Evolutionary conservation across 257 asterid species (phyloP).

Genomic region (Coffea eugenioides): DNA sequence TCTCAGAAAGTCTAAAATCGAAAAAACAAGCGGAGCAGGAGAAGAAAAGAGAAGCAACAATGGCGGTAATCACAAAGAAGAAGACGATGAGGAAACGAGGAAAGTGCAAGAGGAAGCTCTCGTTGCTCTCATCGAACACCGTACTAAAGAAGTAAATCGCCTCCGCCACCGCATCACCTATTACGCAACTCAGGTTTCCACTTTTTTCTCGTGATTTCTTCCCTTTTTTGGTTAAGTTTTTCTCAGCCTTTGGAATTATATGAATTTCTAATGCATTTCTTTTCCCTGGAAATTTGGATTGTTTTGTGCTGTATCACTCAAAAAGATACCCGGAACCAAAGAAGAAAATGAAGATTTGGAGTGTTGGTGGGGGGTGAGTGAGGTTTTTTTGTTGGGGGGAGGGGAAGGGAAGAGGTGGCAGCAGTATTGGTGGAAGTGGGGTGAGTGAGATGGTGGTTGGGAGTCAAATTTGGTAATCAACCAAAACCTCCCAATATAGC

Average conservation of each 20-base stretch:
- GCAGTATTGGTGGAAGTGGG: too few relatives aligned
- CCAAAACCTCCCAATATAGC: too few relatives aligned
- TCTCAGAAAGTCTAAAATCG: too few relatives aligned
- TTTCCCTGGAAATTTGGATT: neutral
- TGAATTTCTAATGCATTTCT: neutral
- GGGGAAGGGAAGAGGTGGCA: too few relatives aligned
- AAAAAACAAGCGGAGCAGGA: neutral
- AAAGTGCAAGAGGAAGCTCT: slow-evolving; percentile 72
- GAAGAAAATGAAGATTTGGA: too few relatives aligned
- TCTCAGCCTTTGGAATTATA: neutral
- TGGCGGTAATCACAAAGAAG: neutral
- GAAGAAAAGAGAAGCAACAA: neutral
- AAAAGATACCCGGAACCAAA: too few relatives aligned
- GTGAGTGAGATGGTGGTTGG: too few relatives aligned
- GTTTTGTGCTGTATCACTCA: neutral
- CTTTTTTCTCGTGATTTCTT: too few relatives aligned
- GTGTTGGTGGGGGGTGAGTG: too few relatives aligned
- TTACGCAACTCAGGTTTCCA: slow-evolving; percentile 51
- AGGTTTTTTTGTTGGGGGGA: too few relatives aligned
- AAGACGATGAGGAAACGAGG: slow-evolving; percentile 32
- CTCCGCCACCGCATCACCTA: slow-evolving; percentile 62
- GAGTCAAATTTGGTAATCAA: too few relatives aligned
- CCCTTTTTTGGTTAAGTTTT: slow-evolving; percentile 27
- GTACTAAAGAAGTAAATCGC: slow-evolving; percentile 78
- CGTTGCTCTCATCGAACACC: slow-evolving; percentile 70